Conservation (phyloP, 176 grass and related monocot species). For the Hordeum marinum region DNA sequence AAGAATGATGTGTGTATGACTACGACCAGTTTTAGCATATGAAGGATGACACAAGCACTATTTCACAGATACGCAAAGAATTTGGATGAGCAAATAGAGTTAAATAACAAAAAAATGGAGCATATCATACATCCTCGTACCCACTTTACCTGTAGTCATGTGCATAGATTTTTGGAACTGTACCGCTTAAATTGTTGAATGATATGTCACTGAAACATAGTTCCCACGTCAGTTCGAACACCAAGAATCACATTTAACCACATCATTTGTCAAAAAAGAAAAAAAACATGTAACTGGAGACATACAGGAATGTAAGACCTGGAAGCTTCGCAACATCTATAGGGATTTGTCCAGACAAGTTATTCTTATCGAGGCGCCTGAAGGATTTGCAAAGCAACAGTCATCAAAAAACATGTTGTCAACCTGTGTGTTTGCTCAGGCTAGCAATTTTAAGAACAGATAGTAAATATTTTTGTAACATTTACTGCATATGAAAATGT, state of each 20-base stretch:
- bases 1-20: background rate
- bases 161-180: conserved; percentile 85
- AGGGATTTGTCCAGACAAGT: conserved; percentile 77
- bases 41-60: background rate
- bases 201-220: conserved; percentile 83
- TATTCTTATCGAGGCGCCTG: conserved; percentile 87
- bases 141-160: conserved; percentile 76
- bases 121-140: background rate
- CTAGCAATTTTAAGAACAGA: background rate
- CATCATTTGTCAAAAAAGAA: background rate
- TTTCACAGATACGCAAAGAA: background rate
- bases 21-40: background rate
- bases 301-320: conserved; percentile 97
- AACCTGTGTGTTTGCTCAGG: background rate
- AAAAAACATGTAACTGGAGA: conserved; percentile 28
- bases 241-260: conserved; percentile 5
- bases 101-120: conserved; percentile 6
- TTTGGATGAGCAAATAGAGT: conserved; percentile 6
- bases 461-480: background rate
- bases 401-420: conserved; percentile 20
- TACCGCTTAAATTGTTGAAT: conserved; percentile 81
- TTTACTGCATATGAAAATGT: background rate
- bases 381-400: conserved; percentile 30
- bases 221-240: conserved; percentile 27
- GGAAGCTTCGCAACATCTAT: conserved; percentile 76